Percentiles rank a stretch among this genome's conserved stretches.
Conservation (phyloP, 768 basidiomycete species). For the Suillus fuscotomentosus region DNA sequence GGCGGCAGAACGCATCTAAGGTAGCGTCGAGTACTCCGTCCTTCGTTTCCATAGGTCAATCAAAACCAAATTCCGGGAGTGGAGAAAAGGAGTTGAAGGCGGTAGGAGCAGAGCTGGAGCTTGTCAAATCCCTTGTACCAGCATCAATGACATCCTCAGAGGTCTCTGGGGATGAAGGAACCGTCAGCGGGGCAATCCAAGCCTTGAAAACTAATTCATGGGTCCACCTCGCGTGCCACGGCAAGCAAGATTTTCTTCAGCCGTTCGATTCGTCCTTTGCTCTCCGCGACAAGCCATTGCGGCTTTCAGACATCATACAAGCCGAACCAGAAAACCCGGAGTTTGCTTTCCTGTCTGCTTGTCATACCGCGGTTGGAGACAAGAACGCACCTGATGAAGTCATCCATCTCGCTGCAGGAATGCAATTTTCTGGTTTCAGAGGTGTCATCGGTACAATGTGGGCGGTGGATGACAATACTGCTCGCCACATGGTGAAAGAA, state of each 20-base stretch:
- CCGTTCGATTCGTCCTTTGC: conserved; percentile 29
- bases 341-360: conserved; percentile 35
- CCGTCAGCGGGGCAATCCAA: conserved; percentile 9
- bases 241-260: conserved; percentile 15
- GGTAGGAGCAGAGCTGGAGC: conserved; percentile 18
- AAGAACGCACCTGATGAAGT: conserved; percentile 28
- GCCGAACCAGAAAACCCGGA: conserved; percentile 14
- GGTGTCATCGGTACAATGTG: conserved; percentile 36
- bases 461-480: conserved; percentile 28
- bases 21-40: not conserved
- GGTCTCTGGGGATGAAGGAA: conserved; percentile 16
- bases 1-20: conserved; percentile 4
- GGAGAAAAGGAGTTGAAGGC: conserved; percentile 11
- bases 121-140: conserved; percentile 19
- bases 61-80: conserved; percentile 7
- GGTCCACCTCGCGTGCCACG: conserved; percentile 34
- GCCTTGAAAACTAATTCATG: conserved; percentile 21
- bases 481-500: conserved; percentile 15
- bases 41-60: conserved; percentile 19
- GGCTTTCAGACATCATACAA: conserved; percentile 23
- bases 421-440: conserved; percentile 35
- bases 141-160: conserved; percentile 10
- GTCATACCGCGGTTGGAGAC: conserved; percentile 28
- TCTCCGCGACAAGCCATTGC: conserved; percentile 20
- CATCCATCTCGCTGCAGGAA: conserved; percentile 33